A percentile compares a stretch with the other conserved stretches of the same genome.
phyloP scores from a whole-genome alignment of 495 filamentous ascomycete species.

The Talaromyces borbonicus region DNA sequence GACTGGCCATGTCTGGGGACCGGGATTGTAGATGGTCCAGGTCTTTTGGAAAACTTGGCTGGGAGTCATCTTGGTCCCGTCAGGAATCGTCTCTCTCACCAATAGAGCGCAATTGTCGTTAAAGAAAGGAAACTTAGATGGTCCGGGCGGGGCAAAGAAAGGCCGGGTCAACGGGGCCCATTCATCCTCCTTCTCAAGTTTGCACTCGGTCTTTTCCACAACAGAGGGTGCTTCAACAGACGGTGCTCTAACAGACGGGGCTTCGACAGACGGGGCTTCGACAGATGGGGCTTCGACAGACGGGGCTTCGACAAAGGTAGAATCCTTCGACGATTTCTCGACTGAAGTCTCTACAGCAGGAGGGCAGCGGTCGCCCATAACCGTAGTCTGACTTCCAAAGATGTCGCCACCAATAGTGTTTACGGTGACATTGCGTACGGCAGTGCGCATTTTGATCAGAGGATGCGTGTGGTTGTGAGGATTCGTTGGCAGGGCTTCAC shows the following conservation, averaged over 20 bases:
- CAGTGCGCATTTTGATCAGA: slow-evolving; percentile 92
- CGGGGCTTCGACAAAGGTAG: slow-evolving; percentile 1
- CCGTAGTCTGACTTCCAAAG: slow-evolving; percentile 44
- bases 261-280: slow-evolving; percentile 28
- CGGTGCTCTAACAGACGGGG: background rate
- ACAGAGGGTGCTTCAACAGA: slow-evolving; percentile 34
- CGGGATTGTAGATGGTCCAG: slow-evolving; percentile 85
- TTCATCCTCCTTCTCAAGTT: slow-evolving; percentile 25
- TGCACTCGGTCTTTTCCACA: slow-evolving; percentile 48
- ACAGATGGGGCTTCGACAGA: background rate
- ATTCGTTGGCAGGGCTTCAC: slow-evolving; percentile 79
- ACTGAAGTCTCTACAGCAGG: slow-evolving; percentile 4
- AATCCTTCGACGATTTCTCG: too few relatives aligned
- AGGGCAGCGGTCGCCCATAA: slow-evolving; percentile 55
- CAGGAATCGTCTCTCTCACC: slow-evolving; percentile 63
- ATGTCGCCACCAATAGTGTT: slow-evolving; percentile 71
- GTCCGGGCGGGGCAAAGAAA: slow-evolving; percentile 1
- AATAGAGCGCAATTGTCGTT: slow-evolving; percentile 48
- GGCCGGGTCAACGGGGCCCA: slow-evolving; percentile 24
- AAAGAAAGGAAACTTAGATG: slow-evolving; percentile 2
- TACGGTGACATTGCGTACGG: slow-evolving; percentile 80
- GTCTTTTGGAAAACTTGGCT: slow-evolving; percentile 73
- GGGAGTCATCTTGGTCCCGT: slow-evolving; percentile 62
- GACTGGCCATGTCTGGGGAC: slow-evolving; percentile 68
- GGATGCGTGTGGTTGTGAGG: slow-evolving; percentile 89